Evolutionary conservation across 306 rosid genomes (phyloP).

Genomic region (Biancaea sappan): DNA sequence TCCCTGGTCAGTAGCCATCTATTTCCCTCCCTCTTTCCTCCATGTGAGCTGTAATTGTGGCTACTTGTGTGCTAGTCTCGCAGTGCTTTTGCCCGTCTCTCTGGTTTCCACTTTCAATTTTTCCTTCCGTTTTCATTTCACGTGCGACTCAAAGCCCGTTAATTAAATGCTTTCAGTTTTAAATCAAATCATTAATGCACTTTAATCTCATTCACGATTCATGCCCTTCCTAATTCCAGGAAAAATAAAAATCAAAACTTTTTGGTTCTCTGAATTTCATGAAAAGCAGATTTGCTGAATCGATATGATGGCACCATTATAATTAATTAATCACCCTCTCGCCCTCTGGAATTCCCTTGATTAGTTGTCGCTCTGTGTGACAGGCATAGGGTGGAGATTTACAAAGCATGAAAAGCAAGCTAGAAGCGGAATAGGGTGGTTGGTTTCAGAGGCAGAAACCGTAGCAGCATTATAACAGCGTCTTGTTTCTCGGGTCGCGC

Average conservation of each 20-base stretch:
- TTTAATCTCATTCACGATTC: too few species aligned
- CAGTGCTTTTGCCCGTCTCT: slow-evolving; percentile 14
- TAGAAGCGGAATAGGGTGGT: slow-evolving; percentile 30
- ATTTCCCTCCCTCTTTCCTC: not conserved
- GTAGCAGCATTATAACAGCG: slow-evolving; percentile 38
- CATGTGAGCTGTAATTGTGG: slow-evolving; percentile 33
- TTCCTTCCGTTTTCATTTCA: slow-evolving; percentile 30
- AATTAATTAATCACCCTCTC: not conserved
- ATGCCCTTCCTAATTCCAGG: not conserved
- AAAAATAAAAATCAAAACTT: too few species aligned
- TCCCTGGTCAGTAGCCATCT: not conserved
- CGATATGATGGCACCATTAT: not conserved
- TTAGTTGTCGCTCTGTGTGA: not conserved
- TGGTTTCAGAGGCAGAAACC: slow-evolving; percentile 34
- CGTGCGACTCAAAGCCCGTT: not conserved
- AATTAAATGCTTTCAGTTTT: too few species aligned
- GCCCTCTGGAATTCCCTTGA: not conserved
- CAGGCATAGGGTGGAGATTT: slow-evolving; percentile 37
- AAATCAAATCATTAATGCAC: slow-evolving; percentile 52
- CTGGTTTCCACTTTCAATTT: slow-evolving; percentile 11
- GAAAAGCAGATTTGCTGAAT: not conserved
- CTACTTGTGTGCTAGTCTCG: slow-evolving; percentile 29
- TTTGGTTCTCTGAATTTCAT: slow-evolving; percentile 4
- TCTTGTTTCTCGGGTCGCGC: slow-evolving; percentile 49
- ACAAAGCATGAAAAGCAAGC: slow-evolving; percentile 29